Conservation (phyloP, 2,329 filamentous ascomycete species). For the Diplodia intermedia region DNA sequence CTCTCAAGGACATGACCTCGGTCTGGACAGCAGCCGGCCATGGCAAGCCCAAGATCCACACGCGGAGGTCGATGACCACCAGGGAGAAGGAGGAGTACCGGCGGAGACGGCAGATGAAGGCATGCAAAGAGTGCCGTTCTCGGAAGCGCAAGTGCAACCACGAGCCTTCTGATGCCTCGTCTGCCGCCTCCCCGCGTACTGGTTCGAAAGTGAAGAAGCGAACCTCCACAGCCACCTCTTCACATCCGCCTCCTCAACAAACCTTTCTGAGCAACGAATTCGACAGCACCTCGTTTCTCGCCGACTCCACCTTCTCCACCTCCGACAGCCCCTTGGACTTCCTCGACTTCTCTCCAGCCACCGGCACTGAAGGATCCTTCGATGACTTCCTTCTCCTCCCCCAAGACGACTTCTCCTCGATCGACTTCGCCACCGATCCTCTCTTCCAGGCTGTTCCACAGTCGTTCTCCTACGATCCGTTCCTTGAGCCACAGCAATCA, state of each 20-base stretch:
- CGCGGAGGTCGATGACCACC: slow-evolving; percentile 32
- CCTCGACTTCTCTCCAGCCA: slow-evolving; percentile 20
- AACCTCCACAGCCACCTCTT: not conserved
- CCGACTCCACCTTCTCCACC: slow-evolving; percentile 16
- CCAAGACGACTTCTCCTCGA: slow-evolving; percentile 25
- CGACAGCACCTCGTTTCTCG: slow-evolving; percentile 13
- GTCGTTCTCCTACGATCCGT: slow-evolving; percentile 11
- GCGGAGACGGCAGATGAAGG: slow-evolving; percentile 32
- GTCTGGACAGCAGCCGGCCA: slow-evolving; percentile 27
- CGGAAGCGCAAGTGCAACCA: slow-evolving; percentile 33
- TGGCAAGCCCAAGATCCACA: slow-evolving; percentile 32
- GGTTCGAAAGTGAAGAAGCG: slow-evolving; percentile 31
- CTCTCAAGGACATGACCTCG: slow-evolving; percentile 34
- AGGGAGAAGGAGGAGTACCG: slow-evolving; percentile 34
- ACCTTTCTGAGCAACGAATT: slow-evolving; percentile 29
- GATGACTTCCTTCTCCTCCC: slow-evolving; percentile 30
- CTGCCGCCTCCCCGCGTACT: slow-evolving; percentile 23
- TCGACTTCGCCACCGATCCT: slow-evolving; percentile 27
- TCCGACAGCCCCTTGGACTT: slow-evolving; percentile 29
- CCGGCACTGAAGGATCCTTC: slow-evolving; percentile 18
- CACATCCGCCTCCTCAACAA: slow-evolving; percentile 25
- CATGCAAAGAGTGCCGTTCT: slow-evolving; percentile 31
- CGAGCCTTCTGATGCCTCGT: slow-evolving; percentile 23
- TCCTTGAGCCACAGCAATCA: not conserved
- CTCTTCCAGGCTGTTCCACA: slow-evolving; percentile 25